Percentiles rank a stretch among this genome's conserved stretches.
Evolutionary conservation across 2,329 filamentous ascomycete species (phyloP).

Genomic region (Ophiognomonia clavigignenti-juglandacearum): DNA sequence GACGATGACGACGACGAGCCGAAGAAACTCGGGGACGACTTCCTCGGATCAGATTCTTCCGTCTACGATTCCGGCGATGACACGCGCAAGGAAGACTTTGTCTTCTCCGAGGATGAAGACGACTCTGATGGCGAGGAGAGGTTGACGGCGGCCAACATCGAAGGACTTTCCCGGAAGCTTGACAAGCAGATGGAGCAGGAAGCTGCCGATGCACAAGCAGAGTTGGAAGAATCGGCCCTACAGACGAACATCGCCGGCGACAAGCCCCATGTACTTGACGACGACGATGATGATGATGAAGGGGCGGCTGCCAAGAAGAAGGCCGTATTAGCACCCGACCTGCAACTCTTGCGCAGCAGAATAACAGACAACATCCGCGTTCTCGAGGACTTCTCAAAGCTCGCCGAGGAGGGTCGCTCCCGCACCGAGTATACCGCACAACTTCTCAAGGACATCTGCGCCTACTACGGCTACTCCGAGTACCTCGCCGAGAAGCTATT

Average conservation of each 20-base stretch:
- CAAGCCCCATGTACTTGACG: slow-evolving; percentile 31
- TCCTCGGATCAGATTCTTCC: slow-evolving; percentile 53
- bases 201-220: slow-evolving; percentile 76
- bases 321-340: slow-evolving; percentile 73
- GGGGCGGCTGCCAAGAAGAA: slow-evolving; percentile 23
- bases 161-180: slow-evolving; percentile 78
- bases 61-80: slow-evolving; percentile 70
- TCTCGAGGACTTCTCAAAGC: slow-evolving; percentile 78
- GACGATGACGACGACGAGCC: slow-evolving; percentile 36
- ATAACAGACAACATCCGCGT: slow-evolving; percentile 93
- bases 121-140: slow-evolving; percentile 84
- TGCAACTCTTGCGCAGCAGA: slow-evolving; percentile 80
- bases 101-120: slow-evolving; percentile 95
- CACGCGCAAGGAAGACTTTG: slow-evolving; percentile 50
- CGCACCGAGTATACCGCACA: slow-evolving; percentile 84
- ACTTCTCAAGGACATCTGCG: slow-evolving; percentile 85
- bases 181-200: slow-evolving; percentile 74
- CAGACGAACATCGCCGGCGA: slow-evolving; percentile 86
- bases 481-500: slow-evolving; percentile 96
- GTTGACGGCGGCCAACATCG: slow-evolving; percentile 93
- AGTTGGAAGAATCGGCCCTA: slow-evolving; percentile 77
- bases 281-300: slow-evolving; percentile 38
- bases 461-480: slow-evolving; percentile 93
- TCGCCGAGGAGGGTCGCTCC: slow-evolving; percentile 75
- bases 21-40: slow-evolving; percentile 49